Base-by-base conservation (phyloP, 2,329 filamentous ascomycete genomes). In the Aspergillus felis region DNA sequence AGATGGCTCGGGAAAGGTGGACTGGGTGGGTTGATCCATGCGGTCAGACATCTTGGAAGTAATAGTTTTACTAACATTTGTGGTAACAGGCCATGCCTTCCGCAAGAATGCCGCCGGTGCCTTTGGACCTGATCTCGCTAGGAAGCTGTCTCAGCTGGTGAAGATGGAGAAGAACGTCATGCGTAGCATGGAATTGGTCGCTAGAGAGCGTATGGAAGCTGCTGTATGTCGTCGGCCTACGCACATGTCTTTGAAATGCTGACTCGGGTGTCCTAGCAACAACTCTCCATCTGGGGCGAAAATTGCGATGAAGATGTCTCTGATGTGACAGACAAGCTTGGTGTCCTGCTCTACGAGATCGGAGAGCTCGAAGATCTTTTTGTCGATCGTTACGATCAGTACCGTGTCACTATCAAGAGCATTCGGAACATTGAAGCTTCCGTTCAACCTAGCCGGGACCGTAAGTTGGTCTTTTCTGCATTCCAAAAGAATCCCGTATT, bases 81-180 rank as follows among this genome's bases (percentile, higher is more conserved):
- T 41, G n/a, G 27, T 51, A 50, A 59, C 42, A 87, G 87, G 87
- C 71, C 85, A 90, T 81, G 84, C 82, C 46, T 81, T 82, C 68
- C 77, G 80, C 59, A 81, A 81, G 67, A 75, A 78, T 49, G 73
- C 80, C 53, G 79, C 80, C 25, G 80, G 80, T 42, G 79, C 80
- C 58, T 82, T 82, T 69, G 86, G 86, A 38, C 86, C 92, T 57
- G 94, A 99, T 70, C 87, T 99, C 58, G 89, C 94, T 58, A 97
- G 96, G 85, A 99, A 99, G 84, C 87, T 99, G 61, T 91, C 92
- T 44, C 91, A 96, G 80, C 85, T 99, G 54, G 94, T 99, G 63
- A 99, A 99, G 86, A 99, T 99, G 94, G 94, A 99, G 81, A 99
- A 99, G 87, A 97, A 99, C 74, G 91, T 97, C 57, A 99, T 99